Conservation (phyloP, 257 asterid genomes). For the Capsicum baccatum region DNA sequence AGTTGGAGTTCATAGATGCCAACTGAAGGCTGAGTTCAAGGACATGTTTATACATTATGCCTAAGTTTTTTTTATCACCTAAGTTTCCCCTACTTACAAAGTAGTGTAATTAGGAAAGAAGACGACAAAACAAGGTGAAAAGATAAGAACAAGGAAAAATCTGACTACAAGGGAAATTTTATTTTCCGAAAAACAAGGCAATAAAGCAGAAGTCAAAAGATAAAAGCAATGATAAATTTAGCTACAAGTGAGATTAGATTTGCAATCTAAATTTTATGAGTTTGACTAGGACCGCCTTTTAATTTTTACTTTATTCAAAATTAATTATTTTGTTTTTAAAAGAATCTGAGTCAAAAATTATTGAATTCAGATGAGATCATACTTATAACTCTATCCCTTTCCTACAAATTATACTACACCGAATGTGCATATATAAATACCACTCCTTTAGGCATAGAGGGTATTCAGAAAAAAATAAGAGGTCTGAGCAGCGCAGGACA, state of each 20-base stretch:
- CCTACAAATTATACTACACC: no score
- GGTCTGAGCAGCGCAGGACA: no score
- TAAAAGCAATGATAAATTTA: not conserved
- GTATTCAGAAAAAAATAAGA: no score
- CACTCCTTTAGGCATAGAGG: no score
- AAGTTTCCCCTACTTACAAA: not conserved
- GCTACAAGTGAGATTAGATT: not conserved
- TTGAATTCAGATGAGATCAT: no score
- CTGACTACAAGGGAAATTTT: not conserved
- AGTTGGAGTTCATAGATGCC: no score
- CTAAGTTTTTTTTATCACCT: not conserved
- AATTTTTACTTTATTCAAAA: not conserved
- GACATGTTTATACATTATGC: no score
- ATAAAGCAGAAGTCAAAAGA: not conserved
- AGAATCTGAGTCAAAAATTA: not conserved
- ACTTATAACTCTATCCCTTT: no score
- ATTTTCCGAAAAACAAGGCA: not conserved
- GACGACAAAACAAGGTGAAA: not conserved
- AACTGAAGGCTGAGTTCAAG: no score
- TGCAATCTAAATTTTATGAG: not conserved
- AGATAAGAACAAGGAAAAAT: not conserved
- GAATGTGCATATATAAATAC: no score
- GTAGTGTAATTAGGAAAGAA: not conserved
- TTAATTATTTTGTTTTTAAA: not conserved
- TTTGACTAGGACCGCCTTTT: not conserved